These are phyloP conservation scores for Pseudopyrenochaeta lycopersici DNA, from an alignment of 2,329 filamentous ascomycete genomes.

Conservation along the genomic window DNA sequence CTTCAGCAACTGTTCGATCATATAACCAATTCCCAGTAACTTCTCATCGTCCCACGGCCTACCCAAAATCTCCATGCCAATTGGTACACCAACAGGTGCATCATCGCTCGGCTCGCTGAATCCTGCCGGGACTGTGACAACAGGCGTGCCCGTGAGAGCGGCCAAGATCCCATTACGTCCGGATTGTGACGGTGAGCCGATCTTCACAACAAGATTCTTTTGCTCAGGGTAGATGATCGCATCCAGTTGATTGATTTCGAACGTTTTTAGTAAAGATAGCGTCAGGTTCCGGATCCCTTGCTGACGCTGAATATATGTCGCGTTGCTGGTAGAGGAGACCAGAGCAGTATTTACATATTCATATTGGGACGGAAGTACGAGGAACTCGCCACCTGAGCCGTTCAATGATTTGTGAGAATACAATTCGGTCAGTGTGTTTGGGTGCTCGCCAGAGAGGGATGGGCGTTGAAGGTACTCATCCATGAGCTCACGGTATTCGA, in stretches of 20 bases:
- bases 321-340: slow-evolving; percentile 61
- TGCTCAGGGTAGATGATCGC: slow-evolving; percentile 72
- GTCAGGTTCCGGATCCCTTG: slow-evolving; percentile 63
- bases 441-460: slow-evolving; percentile 54
- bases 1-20: slow-evolving; percentile 58
- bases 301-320: slow-evolving; percentile 59
- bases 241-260: slow-evolving; percentile 60
- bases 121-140: slow-evolving; percentile 63
- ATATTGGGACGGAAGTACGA: slow-evolving; percentile 69
- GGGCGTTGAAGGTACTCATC: slow-evolving; percentile 63
- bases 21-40: slow-evolving; percentile 63
- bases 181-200: slow-evolving; percentile 65
- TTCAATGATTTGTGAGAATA: slow-evolving; percentile 52
- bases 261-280: slow-evolving; percentile 59
- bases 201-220: slow-evolving; percentile 67
- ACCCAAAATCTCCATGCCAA: slow-evolving; percentile 72
- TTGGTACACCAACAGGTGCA: slow-evolving; percentile 66
- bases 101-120: slow-evolving; percentile 60
- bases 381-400: slow-evolving; percentile 56
- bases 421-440: slow-evolving; percentile 59
- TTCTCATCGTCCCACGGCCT: slow-evolving; percentile 64
- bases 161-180: slow-evolving; percentile 68
- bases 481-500: slow-evolving; percentile 66
- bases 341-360: slow-evolving; percentile 62
- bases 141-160: slow-evolving; percentile 62